These are phyloP conservation scores for Gilbertella persicaria DNA, from an alignment of 371 early-diverging fungal genomes.

Conservation along the genomic window DNA sequence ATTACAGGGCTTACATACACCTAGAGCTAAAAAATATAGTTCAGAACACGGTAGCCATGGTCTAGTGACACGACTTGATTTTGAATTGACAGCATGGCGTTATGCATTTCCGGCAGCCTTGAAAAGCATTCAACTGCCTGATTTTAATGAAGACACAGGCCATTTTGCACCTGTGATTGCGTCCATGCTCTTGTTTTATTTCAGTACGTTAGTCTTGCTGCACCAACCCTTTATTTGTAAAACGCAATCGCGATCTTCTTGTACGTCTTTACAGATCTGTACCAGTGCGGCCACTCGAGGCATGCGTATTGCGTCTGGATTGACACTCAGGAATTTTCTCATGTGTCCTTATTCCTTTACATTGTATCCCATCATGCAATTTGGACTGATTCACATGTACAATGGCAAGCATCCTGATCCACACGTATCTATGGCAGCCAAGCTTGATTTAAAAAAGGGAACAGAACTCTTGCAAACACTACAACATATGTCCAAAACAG, in stretches of 20 bases:
- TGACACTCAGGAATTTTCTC: constrained; percentile 39
- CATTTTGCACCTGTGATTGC: constrained; percentile 44
- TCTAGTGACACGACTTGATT: constrained; percentile 43
- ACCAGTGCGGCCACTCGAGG: constrained; percentile 48
- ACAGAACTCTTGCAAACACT: constrained; percentile 33
- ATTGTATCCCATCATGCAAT: constrained; percentile 46
- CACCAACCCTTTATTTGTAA: constrained; percentile 52
- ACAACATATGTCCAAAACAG: constrained; percentile 34
- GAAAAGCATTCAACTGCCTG: constrained; percentile 28
- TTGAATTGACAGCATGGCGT: constrained; percentile 48
- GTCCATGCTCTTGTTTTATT: constrained; percentile 42
- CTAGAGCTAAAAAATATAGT: constrained; percentile 40
- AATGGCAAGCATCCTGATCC: constrained; percentile 42
- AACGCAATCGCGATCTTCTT: constrained; percentile 28
- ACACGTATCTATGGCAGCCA: constrained; percentile 37
- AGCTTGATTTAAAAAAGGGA: constrained; percentile 38
- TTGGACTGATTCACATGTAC: constrained; percentile 48
- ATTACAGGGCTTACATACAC: constrained; percentile 46
- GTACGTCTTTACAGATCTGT: constrained; percentile 46
- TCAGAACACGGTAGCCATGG: constrained; percentile 45
- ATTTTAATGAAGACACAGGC: constrained; percentile 40
- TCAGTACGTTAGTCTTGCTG: constrained; percentile 37
- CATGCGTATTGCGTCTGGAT: constrained; percentile 40
- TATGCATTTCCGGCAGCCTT: constrained; percentile 41
- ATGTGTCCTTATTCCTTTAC: constrained; percentile 50